Evolutionary conservation across 1,284 basidiomycete genomes (phyloP).

Genomic region (Apiotrichum sp.): DNA sequence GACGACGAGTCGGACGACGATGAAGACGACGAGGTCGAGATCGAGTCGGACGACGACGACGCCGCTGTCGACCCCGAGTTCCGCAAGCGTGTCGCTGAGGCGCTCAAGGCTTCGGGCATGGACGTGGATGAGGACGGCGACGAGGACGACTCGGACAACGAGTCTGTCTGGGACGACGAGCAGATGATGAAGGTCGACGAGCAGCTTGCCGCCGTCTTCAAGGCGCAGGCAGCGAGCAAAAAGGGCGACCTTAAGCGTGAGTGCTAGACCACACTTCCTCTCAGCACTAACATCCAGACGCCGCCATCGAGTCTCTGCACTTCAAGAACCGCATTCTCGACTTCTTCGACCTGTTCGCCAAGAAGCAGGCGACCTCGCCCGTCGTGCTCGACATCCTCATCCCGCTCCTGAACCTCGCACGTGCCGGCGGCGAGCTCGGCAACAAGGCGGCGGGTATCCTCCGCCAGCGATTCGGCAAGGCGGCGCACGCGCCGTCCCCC

Average conservation of each 20-base stretch:
- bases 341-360: slow-evolving; percentile 75
- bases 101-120: slow-evolving; percentile 66
- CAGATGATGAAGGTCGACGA: slow-evolving; percentile 97
- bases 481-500: slow-evolving; percentile 44
- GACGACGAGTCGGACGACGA: slow-evolving; percentile 51
- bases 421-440: slow-evolving; percentile 62
- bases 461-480: slow-evolving; percentile 66
- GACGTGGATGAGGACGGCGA: slow-evolving; percentile 45
- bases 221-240: slow-evolving; percentile 51
- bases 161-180: slow-evolving; percentile 84
- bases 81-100: slow-evolving; percentile 68
- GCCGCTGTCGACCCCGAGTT: slow-evolving; percentile 61
- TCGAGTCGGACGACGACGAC: slow-evolving; percentile 45
- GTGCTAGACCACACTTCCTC: not conserved
- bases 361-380: slow-evolving; percentile 64
- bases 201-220: slow-evolving; percentile 85
- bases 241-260: slow-evolving; percentile 41
- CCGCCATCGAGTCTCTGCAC: slow-evolving; percentile 65
- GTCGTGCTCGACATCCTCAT: slow-evolving; percentile 63
- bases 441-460: slow-evolving; percentile 79
- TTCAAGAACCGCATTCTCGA: slow-evolving; percentile 95
- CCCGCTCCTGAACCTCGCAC: slow-evolving; percentile 69
- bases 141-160: slow-evolving; percentile 42
- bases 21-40: slow-evolving; percentile 47
- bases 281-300: slow-evolving; percentile 21